phyloP scores from a whole-genome alignment of 2,329 filamentous ascomycete genomes.

The Paracamarosporium sp. region DNA sequence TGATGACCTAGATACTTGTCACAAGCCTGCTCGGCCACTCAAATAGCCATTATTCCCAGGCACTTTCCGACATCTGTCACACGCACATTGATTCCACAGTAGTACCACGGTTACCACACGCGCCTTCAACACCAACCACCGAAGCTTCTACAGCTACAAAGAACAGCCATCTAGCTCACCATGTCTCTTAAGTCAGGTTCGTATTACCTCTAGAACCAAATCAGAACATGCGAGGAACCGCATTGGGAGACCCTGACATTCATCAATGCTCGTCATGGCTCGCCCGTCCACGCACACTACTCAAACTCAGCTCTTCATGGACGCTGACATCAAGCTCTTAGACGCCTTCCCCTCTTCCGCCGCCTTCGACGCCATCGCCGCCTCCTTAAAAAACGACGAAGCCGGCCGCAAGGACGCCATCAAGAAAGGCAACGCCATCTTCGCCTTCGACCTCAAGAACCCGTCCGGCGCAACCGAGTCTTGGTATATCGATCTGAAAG shows the following conservation, averaged over 20 bases:
- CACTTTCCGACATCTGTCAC: neutral
- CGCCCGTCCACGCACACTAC: neutral
- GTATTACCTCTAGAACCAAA: constrained; percentile 3
- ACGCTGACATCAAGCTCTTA: constrained; percentile 11
- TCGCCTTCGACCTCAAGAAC: constrained; percentile 94
- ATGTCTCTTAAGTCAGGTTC: constrained; percentile 44
- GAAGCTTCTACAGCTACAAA: neutral
- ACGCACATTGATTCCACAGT: neutral
- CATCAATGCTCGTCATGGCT: neutral
- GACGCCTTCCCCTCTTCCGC: constrained; percentile 83
- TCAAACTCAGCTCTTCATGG: neutral
- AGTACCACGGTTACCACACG: neutral
- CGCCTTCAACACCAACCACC: neutral
- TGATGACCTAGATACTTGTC: constrained; percentile 7
- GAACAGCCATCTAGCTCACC: constrained; percentile 7
- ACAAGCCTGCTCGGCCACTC: constrained; percentile 10
- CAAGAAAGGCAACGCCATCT: constrained; percentile 85
- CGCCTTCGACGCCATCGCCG: constrained; percentile 88
- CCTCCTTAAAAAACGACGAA: constrained; percentile 70
- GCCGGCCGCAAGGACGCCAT: constrained; percentile 85
- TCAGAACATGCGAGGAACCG: neutral
- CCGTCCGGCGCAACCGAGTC: constrained; percentile 75
- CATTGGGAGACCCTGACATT: neutral
- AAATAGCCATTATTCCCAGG: constrained; percentile 13
- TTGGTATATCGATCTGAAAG: constrained; percentile 97